phyloP scores from a whole-genome alignment of 192 early-diverging fungal species.

The Lunasporangiospora selenospora region DNA sequence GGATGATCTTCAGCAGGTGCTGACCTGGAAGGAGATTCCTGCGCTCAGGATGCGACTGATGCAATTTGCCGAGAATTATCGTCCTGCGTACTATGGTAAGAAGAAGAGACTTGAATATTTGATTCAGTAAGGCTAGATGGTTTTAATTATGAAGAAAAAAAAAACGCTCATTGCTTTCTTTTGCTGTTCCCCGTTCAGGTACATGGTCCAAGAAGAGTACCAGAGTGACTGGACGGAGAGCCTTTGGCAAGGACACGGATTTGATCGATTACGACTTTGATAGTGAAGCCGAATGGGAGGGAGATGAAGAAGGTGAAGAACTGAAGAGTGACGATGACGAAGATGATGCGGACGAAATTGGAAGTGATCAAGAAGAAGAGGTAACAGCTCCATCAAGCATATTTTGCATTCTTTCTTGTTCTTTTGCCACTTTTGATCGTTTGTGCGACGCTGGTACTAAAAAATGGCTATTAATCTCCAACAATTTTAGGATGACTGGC shows the following conservation, averaged over 20 bases:
- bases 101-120: too few species aligned
- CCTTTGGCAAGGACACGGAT: slow-evolving; percentile 66
- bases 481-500: slow-evolving; percentile 68
- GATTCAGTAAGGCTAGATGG: too few species aligned
- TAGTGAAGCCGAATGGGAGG: slow-evolving; percentile 92
- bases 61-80: slow-evolving; percentile 72
- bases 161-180: too few species aligned
- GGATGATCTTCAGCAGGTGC: slow-evolving; percentile 20
- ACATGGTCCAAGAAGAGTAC: slow-evolving; percentile 76
- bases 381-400: not conserved
- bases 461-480: not conserved
- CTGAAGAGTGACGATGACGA: slow-evolving; percentile 80
- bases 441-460: not conserved
- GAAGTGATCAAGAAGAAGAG: slow-evolving; percentile 65
- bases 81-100: slow-evolving; percentile 79
- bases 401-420: not conserved
- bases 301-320: slow-evolving; percentile 90
- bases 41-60: slow-evolving; percentile 65
- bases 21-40: slow-evolving; percentile 44
- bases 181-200: slow-evolving; percentile 54
- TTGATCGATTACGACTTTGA: slow-evolving; percentile 86
- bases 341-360: slow-evolving; percentile 66
- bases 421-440: not conserved
- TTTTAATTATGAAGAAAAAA: too few species aligned
- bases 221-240: slow-evolving; percentile 60